phyloP scores from a whole-genome alignment of 139 green algal species.

The Closterium sp. region DNA sequence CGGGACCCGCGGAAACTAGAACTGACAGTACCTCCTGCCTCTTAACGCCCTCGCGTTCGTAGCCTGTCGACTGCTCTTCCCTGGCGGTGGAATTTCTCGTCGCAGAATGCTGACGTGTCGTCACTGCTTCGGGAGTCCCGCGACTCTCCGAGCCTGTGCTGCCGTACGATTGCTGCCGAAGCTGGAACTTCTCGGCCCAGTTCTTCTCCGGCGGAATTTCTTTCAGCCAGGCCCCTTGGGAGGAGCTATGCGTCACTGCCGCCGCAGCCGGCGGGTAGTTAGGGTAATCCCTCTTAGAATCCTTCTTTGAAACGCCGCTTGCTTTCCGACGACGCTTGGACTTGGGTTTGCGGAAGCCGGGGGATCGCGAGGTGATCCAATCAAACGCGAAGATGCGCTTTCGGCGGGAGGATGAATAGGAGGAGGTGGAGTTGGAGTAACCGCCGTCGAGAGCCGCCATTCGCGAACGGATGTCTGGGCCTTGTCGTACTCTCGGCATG shows the following conservation, averaged over 20 bases:
- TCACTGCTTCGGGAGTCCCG: background rate
- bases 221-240: background rate
- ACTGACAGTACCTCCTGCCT: background rate
- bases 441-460: background rate
- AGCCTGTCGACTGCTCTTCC: background rate
- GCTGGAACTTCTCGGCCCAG: background rate
- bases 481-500: background rate
- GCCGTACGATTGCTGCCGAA: background rate
- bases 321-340: background rate
- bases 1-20: background rate
- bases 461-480: background rate
- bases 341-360: background rate
- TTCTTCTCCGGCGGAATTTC: background rate
- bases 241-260: background rate
- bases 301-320: background rate
- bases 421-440: background rate
- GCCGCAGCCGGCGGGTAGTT: background rate
- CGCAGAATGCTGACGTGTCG: background rate
- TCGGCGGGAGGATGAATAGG: background rate
- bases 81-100: background rate
- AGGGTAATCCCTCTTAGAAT: background rate
- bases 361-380: background rate
- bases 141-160: background rate
- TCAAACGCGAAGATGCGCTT: background rate
- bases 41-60: background rate